These are phyloP conservation scores for Yamadazyma diospyri DNA, from an alignment of 1,139 yeast species.

Conservation along the genomic window DNA sequence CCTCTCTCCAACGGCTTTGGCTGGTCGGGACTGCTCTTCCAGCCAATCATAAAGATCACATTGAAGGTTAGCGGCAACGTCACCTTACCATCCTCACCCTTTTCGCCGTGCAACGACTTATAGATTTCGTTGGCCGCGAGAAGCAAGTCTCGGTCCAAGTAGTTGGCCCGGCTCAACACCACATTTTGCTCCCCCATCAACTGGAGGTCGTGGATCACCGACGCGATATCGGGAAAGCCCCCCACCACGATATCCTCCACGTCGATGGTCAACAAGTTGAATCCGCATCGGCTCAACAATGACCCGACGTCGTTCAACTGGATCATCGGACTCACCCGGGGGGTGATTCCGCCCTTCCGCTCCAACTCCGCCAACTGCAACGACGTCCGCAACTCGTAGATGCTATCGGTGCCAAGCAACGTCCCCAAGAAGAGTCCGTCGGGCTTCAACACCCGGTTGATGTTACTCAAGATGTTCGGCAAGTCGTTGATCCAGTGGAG, in stretches of 20 bases:
- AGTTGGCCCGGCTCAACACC: conserved; percentile 52
- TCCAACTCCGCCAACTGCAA: conserved; percentile 82
- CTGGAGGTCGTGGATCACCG: conserved; percentile 68
- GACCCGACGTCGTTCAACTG: conserved; percentile 76
- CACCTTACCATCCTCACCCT: conserved; percentile 38
- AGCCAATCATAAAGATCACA: conserved; percentile 80
- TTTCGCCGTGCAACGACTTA: conserved; percentile 66
- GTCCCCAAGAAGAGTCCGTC: conserved; percentile 84
- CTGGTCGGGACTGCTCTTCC: conserved; percentile 72
- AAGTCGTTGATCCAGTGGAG: conserved; percentile 86
- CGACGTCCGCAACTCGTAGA: conserved; percentile 75
- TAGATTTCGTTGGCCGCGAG: conserved; percentile 78
- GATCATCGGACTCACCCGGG: conserved; percentile 78
- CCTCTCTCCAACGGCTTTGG: conserved; percentile 77
- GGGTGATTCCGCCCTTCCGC: conserved; percentile 74
- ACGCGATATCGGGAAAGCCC: conserved; percentile 71
- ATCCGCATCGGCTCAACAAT: conserved; percentile 70
- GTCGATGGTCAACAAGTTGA: conserved; percentile 76
- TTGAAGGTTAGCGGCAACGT: conserved; percentile 65
- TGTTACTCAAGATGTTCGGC: conserved; percentile 56
- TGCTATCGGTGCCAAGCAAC: conserved; percentile 82
- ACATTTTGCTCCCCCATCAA: conserved; percentile 86
- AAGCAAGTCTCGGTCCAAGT: conserved; percentile 61
- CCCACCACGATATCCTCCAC: conserved; percentile 78
- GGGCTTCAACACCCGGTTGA: conserved; percentile 65